Conservation (phyloP, 2,329 filamentous ascomycete species). For the Diaporthe helianthi region DNA sequence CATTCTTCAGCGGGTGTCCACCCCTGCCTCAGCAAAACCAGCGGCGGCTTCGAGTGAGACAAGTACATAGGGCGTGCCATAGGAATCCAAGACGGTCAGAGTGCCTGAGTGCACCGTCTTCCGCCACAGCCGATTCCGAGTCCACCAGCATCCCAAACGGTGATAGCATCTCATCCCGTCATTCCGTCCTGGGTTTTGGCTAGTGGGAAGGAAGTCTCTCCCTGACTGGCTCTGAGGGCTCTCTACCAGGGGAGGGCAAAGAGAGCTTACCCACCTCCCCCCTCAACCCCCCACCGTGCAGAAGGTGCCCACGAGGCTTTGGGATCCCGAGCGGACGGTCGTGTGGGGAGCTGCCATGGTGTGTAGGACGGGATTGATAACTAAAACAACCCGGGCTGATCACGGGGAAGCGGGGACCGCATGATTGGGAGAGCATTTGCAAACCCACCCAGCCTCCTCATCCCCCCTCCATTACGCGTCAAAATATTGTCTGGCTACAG, state of each 20-base stretch:
- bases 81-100: background rate
- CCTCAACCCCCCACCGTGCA: no score
- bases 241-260: background rate
- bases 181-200: slow-evolving; percentile 12
- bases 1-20: background rate
- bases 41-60: slow-evolving; percentile 4
- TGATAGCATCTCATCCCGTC: slow-evolving; percentile 15
- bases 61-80: background rate
- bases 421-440: background rate
- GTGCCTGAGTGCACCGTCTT: background rate
- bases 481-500: background rate
- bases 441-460: background rate
- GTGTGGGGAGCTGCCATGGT: slow-evolving; percentile 27
- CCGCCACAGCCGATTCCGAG: slow-evolving; percentile 7
- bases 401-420: background rate
- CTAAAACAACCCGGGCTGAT: slow-evolving; percentile 16
- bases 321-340: slow-evolving; percentile 18
- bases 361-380: slow-evolving; percentile 23
- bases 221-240: background rate
- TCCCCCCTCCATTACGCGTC: slow-evolving; percentile 17
- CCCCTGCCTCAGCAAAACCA: background rate
- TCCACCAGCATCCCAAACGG: slow-evolving; percentile 12
- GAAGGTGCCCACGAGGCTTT: background rate
- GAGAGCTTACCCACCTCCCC: no score
- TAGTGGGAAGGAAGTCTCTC: background rate